phyloP scores from a whole-genome alignment of 2,329 filamentous ascomycete genomes.

The Pyricularia grisea region DNA sequence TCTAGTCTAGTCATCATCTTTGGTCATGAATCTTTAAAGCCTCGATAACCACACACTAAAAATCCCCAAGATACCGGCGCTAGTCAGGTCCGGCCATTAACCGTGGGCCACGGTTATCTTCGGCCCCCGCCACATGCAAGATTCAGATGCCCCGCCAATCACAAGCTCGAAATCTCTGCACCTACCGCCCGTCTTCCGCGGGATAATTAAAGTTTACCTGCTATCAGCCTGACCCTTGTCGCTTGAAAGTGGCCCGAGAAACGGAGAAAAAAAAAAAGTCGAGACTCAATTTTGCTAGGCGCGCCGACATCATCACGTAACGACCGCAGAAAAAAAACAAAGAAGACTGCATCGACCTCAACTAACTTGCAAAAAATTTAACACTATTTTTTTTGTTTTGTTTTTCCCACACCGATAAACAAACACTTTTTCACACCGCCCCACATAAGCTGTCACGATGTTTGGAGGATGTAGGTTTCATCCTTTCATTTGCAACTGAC shows the following conservation, averaged over 20 bases:
- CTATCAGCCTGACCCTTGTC: background rate
- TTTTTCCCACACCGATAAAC: constrained; percentile 2
- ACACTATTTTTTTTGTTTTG: background rate
- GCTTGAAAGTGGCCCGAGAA: background rate
- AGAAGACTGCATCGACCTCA: background rate
- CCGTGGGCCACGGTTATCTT: background rate
- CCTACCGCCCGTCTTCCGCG: background rate
- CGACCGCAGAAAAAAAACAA: background rate
- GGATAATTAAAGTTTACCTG: background rate
- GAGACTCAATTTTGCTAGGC: background rate
- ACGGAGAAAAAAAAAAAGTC: background rate
- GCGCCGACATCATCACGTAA: background rate
- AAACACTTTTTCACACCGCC: background rate
- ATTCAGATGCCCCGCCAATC: background rate
- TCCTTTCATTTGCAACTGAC: background rate
- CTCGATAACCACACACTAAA: background rate
- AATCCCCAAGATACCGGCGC: background rate
- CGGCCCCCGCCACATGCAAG: background rate
- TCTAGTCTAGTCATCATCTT: background rate
- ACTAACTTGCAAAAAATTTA: too few relatives aligned
- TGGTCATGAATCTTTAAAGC: background rate
- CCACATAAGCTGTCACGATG: constrained; percentile 32
- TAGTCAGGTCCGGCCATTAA: background rate
- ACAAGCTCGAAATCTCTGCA: background rate
- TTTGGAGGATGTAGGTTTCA: constrained; percentile 50